Evolutionary conservation across 805 yeast species (phyloP).

Genomic region (Lipomyces spencermartinsiae): DNA sequence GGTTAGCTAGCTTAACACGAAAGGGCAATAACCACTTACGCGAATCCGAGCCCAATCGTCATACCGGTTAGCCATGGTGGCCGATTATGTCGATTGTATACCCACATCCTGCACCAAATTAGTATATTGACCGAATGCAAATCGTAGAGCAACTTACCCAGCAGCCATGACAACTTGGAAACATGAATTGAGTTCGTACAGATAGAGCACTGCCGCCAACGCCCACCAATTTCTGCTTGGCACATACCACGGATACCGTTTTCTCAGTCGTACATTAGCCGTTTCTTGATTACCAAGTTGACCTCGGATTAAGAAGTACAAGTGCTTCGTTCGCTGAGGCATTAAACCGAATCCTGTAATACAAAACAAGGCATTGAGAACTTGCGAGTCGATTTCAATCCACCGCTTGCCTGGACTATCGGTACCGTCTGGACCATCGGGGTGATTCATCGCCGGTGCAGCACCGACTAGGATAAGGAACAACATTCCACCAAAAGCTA

Average conservation of each 20-base stretch:
- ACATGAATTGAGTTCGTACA: constrained; percentile 34
- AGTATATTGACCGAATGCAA: not conserved
- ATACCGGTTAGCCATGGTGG: constrained; percentile 39
- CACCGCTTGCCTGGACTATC: constrained; percentile 36
- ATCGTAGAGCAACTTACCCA: constrained; percentile 19
- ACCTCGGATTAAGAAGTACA: constrained; percentile 29
- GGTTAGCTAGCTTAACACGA: not conserved
- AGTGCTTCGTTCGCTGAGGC: constrained; percentile 36
- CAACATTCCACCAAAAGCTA: constrained; percentile 41
- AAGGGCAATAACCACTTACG: not conserved
- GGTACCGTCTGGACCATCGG: constrained; percentile 32
- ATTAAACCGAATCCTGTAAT: constrained; percentile 38
- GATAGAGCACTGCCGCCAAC: constrained; percentile 31
- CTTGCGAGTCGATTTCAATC: constrained; percentile 40
- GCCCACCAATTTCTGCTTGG: constrained; percentile 22
- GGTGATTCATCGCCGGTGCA: constrained; percentile 37
- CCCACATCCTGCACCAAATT: constrained; percentile 34
- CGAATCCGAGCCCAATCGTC: constrained; percentile 36
- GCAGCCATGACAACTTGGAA: constrained; percentile 37
- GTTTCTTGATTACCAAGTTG: constrained; percentile 15
- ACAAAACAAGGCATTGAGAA: constrained; percentile 38
- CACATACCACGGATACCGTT: constrained; percentile 34
- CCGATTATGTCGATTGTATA: constrained; percentile 35
- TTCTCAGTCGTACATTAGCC: constrained; percentile 17
- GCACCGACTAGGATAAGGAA: constrained; percentile 37